Evolutionary conservation across 2,329 filamentous ascomycete species (phyloP).

Genomic region (Alternaria triticimaculans): DNA sequence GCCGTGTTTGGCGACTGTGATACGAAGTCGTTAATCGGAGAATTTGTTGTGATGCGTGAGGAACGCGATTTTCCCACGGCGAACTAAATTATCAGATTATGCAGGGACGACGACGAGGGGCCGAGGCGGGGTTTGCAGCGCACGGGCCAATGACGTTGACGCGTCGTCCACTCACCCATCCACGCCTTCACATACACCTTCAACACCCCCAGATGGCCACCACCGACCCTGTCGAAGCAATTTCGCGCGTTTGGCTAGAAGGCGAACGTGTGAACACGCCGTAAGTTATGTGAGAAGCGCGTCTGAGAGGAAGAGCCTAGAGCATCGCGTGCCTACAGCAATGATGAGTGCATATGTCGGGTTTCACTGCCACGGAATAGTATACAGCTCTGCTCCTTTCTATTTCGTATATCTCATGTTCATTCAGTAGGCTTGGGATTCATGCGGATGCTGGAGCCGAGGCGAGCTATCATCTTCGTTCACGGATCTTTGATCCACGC

Average conservation of each 20-base stretch:
- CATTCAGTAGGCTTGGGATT: neutral
- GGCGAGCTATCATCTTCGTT: neutral
- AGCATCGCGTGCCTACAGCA: neutral
- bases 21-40: neutral
- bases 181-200: neutral
- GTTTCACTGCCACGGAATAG: neutral
- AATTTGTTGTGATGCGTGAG: neutral
- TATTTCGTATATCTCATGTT: neutral
- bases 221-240: neutral
- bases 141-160: slow-evolving; percentile 10
- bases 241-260: accelerated
- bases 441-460: neutral
- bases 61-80: slow-evolving; percentile 1
- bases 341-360: neutral
- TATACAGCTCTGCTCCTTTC: neutral
- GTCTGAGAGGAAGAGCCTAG: neutral
- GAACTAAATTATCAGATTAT: slow-evolving; percentile 6
- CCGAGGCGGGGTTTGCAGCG: slow-evolving; percentile 1
- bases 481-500: neutral
- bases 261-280: neutral
- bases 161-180: neutral
- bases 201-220: neutral
- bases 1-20: neutral
- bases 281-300: neutral
- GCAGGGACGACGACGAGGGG: slow-evolving; percentile 4